Evolutionary conservation across 2,329 filamentous ascomycete genomes (phyloP).

Genomic region (Talaromyces albobiverticillius): DNA sequence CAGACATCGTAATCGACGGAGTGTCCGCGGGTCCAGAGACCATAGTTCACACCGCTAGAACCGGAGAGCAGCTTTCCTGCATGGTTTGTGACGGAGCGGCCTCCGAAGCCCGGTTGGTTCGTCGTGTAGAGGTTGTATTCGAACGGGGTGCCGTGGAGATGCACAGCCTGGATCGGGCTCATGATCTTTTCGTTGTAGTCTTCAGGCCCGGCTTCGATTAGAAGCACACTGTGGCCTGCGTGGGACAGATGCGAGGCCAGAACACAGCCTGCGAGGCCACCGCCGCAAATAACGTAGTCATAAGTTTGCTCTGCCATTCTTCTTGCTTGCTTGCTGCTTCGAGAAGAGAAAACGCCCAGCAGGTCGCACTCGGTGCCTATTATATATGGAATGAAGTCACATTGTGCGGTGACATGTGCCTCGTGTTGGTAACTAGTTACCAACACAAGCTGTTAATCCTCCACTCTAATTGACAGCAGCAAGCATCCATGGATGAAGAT

Average conservation of each 20-base stretch:
- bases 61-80: background rate
- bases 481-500: no score
- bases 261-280: background rate
- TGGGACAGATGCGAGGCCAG: background rate
- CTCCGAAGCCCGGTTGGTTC: background rate
- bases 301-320: background rate
- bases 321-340: no score
- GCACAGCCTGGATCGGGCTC: background rate
- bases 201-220: background rate
- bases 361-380: no score
- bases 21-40: background rate
- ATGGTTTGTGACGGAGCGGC: background rate
- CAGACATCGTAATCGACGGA: slow-evolving; percentile 18
- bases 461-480: no score
- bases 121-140: background rate
- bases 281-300: background rate
- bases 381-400: no score
- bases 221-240: background rate
- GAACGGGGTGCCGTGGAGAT: background rate
- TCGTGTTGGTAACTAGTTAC: no score
- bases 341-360: background rate
- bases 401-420: no score
- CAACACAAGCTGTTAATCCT: no score
- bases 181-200: background rate
- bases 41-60: background rate